Percentiles rank a stretch among this genome's conserved stretches.
Evolutionary conservation across 306 rosid genomes (phyloP).

Genomic region (Cucumis sativus): Cucumber_9930_V3 NC_026656.2:348001-348500

Average conservation of each 20-base stretch:
- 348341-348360: too few relatives aligned
- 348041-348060: conserved; percentile 1
- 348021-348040: not conserved
- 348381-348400: too few relatives aligned
- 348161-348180: too few relatives aligned
- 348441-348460: too few relatives aligned
- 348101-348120: not conserved
- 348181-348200: not conserved
- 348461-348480: too few relatives aligned
- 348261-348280: not conserved
- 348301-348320: not conserved
- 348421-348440: too few relatives aligned
- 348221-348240: not conserved
- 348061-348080: not conserved
- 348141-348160: too few relatives aligned
- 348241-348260: not conserved
- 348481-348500: too few relatives aligned
- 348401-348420: too few relatives aligned
- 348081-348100: not conserved
- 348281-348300: not conserved
- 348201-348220: too few relatives aligned
- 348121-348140: not conserved
- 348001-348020: not conserved
- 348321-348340: too few relatives aligned
- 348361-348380: too few relatives aligned